Base-by-base conservation (phyloP, 495 filamentous ascomycete species). In the Aspergillus bridgeri region DNA sequence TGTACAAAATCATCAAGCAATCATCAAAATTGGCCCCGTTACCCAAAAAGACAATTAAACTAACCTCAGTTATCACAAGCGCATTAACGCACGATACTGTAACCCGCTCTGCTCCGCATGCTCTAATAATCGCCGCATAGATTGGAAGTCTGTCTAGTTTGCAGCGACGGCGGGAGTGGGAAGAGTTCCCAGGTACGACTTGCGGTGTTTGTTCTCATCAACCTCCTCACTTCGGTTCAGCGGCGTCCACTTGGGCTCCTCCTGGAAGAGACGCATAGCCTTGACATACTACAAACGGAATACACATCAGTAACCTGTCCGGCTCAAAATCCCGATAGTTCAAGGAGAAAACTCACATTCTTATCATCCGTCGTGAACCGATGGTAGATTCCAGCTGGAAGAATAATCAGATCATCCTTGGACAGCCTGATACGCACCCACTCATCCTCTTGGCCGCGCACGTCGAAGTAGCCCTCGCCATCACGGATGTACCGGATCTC, bases 231-330 rank as follows among this genome's bases (percentile, higher is more conserved):
- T 83, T 45, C 95, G 83, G 73, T 96, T 96, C 65, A 98, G 72
- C 17, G 94, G 90, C 56, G 92, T 98, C 94, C 94, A 98, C 76
- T 96, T 96, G 43, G 94, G 95, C 78, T 98, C 92, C 56, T 98
- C 94, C 79, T 97, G 92, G 84, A 98, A 98, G 52, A 98, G 82
- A 42, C 94, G 84, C 90, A 98, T 93, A 21, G 95, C 94, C 69
- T 92, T 89, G 66, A 96, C 88, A 68, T 93, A 97, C 93, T 98
- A 54, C 46, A 63, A 42, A 43, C 33, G 42, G 5, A 56, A 23
- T 8, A 5, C 47, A 47, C 33, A 57, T 69, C 48, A 75, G 59
- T 56, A 24, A 48, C 15, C 23, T 21, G 38, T 45, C 23, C 5
- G 17, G 6, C 21, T 2, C 17, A 48, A n/a, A 8, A 49, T 9